Percentiles rank a stretch among this genome's conserved stretches.
Conservation (phyloP, 169 alveolate species). For the Blepharisma undulans region DNA sequence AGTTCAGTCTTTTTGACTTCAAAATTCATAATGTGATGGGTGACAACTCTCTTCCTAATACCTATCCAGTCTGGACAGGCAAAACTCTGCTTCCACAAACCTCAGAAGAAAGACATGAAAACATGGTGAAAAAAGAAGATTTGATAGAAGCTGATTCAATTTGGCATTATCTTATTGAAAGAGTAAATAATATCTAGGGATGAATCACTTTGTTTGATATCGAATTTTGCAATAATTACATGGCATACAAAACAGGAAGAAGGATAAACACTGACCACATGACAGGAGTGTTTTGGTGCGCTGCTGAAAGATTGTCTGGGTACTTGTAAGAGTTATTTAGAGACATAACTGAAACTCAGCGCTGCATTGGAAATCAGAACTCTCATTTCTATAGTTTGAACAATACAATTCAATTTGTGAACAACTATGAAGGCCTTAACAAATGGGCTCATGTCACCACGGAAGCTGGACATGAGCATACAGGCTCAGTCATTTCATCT, state of each 20-base stretch:
- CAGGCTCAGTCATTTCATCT: not conserved
- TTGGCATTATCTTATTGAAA: not conserved
- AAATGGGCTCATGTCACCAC: not conserved
- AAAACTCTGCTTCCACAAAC: not conserved
- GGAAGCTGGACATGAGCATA: constrained; percentile 31
- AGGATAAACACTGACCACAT: not conserved
- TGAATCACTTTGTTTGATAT: not conserved
- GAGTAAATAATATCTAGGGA: not conserved
- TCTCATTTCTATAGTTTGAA: not conserved
- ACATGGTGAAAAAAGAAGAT: not conserved
- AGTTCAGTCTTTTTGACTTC: not conserved
- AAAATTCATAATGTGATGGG: constrained; percentile 20
- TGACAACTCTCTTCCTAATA: not conserved
- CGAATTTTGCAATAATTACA: not conserved
- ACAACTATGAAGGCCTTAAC: not conserved
- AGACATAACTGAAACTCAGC: not conserved
- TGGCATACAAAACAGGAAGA: not conserved
- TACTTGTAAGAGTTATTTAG: not conserved
- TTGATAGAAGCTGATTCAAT: not conserved
- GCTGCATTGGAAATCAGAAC: constrained; percentile 30
- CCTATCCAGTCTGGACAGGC: constrained; percentile 19
- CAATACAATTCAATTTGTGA: not conserved
- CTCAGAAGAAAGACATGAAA: not conserved
- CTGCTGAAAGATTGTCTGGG: not conserved
- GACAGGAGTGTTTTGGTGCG: not conserved